Base-by-base conservation (phyloP, 2,329 filamentous ascomycete genomes). In the Ophiostoma triangulosporum region DNA sequence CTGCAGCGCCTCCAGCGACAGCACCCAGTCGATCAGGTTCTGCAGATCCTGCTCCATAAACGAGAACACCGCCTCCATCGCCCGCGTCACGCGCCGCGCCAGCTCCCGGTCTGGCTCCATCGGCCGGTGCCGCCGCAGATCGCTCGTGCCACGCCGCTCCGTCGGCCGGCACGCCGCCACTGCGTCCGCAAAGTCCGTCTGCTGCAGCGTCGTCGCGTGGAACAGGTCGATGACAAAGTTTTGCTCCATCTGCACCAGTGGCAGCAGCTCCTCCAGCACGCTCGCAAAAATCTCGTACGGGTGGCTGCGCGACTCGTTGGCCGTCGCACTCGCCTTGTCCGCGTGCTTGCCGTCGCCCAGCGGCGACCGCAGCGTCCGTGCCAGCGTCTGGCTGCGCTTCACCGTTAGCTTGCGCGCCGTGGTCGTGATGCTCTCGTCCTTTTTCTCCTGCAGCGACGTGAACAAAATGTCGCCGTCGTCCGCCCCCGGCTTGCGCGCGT, bases 181-280 rank as follows among this genome's bases (percentile, higher is more conserved):
- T 3, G 84, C 77, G 59, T 97, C 93, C 1, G 85, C 76, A 64
- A 96, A 97, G 64, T 96, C 90, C 15, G 78, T 69, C 33, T 81
- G 83, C 62, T 89, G 84, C 27, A 91, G 74, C 2, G 88, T 94
- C n/a, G 85, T 87, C 26, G 93, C 81, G 62, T 97, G 91, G 76
- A 97, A 97, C 66, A 96, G 93, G 61, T 95, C 88, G n/a, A 95
- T 83, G 49, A 96, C 75, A 64, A 97, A 98, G 64, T 96, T 97
- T 66, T 98, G 91, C 68, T 98, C 93, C 66, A 91, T 90, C 60
- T 88, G 83, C 55, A 96, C 82, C 54, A 95, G 75, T 6, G 85
- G 87, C 45, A 90, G 71, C 58, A 93, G 79, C 62, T 96, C 88
- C 54, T 93, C 85, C 57, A 96, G 70, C 12, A 88, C 81, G 35